Percentiles rank a stretch among this genome's conserved stretches.
These are phyloP conservation scores for Pachyrhizus erosus DNA, from an alignment of 306 rosid genomes.

Conservation along the genomic window DNA sequence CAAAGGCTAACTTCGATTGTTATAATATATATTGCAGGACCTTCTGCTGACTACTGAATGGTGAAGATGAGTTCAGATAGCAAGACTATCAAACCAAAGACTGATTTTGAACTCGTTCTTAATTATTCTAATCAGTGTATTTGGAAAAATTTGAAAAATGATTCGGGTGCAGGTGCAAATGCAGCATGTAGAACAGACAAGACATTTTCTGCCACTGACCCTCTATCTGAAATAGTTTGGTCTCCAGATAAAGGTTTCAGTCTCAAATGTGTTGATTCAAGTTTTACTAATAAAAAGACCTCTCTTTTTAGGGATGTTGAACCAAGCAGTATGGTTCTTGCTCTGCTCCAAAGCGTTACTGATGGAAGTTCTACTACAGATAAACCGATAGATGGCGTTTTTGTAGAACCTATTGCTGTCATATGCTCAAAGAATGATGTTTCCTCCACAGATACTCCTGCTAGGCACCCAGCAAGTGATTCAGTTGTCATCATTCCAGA, in stretches of 20 bases:
- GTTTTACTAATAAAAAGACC: constrained; percentile 50
- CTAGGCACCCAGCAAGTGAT: constrained; percentile 37
- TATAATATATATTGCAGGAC: constrained; percentile 56
- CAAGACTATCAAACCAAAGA: constrained; percentile 58
- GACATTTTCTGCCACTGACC: constrained; percentile 57
- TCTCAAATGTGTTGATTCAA: constrained; percentile 65
- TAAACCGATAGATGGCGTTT: constrained; percentile 49
- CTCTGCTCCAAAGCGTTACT: constrained; percentile 48
- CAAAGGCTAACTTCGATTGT: constrained; percentile 38
- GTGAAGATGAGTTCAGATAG: constrained; percentile 62
- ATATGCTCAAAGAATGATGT: constrained; percentile 38
- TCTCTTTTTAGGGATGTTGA: constrained; percentile 55
- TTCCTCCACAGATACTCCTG: constrained; percentile 42
- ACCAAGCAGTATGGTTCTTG: constrained; percentile 65
- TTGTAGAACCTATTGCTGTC: constrained; percentile 43
- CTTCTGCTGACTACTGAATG: constrained; percentile 28
- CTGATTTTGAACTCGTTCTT: constrained; percentile 59
- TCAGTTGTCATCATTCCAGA: constrained; percentile 37
- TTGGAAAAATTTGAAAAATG: constrained; percentile 50
- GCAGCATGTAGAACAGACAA: constrained; percentile 68
- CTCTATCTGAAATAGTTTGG: constrained; percentile 94
- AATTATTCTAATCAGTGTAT: constrained; percentile 49
- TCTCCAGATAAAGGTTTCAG: constrained; percentile 74
- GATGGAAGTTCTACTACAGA: constrained; percentile 45
- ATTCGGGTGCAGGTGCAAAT: constrained; percentile 97